Base-by-base conservation (phyloP, 2,329 filamentous ascomycete genomes). In the Colletotrichum falcatum region DNA sequence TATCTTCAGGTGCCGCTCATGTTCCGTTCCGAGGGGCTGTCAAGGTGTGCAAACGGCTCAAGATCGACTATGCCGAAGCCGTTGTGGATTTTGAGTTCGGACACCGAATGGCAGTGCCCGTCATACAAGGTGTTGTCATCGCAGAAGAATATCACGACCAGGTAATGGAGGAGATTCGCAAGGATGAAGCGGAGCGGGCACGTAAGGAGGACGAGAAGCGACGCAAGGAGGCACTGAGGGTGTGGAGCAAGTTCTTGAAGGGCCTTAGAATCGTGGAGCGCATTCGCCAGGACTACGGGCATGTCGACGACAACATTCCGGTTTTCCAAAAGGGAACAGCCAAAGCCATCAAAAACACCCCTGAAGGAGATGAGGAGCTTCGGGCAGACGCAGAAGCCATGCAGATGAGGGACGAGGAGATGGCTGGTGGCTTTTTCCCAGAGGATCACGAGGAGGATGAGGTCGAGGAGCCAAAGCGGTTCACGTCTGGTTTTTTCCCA, bases 21-120 rank as follows among this genome's bases (percentile, higher is more conserved):
- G 86, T 98, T 2, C 94, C 94, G 0, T 90, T 91, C 64, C 89
- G 91, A 55, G 94, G 94, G 0, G 92, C 91, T 0, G 90, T 91
- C 39, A 90, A 91, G 58, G 88, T 98, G 1, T 98, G 95, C 79
- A 94, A 93, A 78, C 91, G 92, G 72, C 84, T 99, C 0, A 89
- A 90, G 5, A 92, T 98, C 46, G 94, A 98, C 77, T 97, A 91
- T 75, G 96, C 96, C 0, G 96, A 98, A 80, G 96, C 96, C 1
- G 96, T 97, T 2, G 95, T 95, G 0, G 96, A 94, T 1, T 99
- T 99, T 78, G 96, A 99, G 78, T 99, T 98, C 78, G 95, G 95
- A 0, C 92, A 96, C 75, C 92, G 96, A 71, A 95, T 96, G 87
- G 96, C 96, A 6, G 94, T 98, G 0, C 96, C 96, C 0, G 90